These are phyloP conservation scores for Globisporangium cylindrosporum DNA, from an alignment of 352 stramenopile species.

Conservation along the genomic window DNA sequence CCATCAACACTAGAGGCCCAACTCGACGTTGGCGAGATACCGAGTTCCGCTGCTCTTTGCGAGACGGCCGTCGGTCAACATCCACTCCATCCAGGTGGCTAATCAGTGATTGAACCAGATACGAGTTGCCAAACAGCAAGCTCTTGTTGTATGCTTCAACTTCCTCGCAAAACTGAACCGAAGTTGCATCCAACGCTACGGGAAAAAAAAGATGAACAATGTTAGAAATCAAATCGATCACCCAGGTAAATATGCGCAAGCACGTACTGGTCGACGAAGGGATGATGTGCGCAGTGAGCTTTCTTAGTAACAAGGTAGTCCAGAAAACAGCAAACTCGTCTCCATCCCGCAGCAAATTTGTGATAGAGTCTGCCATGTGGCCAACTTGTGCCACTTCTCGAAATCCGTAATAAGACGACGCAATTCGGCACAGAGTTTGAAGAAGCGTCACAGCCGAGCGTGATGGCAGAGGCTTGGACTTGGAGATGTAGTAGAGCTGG, in stretches of 20 bases:
- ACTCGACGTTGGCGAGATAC: conserved; percentile 19
- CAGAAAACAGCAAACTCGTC: conserved; percentile 88
- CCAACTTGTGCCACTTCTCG: conserved; percentile 74
- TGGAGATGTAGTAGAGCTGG: conserved; percentile 77
- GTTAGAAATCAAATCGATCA: neutral
- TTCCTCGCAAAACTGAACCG: conserved; percentile 62
- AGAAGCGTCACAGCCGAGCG: conserved; percentile 69
- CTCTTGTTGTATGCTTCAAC: conserved; percentile 76
- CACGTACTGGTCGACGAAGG: conserved; percentile 45
- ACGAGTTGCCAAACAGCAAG: conserved; percentile 66
- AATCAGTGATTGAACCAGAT: conserved; percentile 65
- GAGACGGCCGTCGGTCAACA: conserved; percentile 24
- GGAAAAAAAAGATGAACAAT: conserved; percentile 7
- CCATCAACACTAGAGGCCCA: conserved; percentile 90
- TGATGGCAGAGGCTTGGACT: conserved; percentile 58
- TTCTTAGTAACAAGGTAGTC: conserved; percentile 68
- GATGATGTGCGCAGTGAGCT: conserved; percentile 50
- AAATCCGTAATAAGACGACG: conserved; percentile 85
- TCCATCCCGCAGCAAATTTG: conserved; percentile 70
- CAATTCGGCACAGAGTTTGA: conserved; percentile 83
- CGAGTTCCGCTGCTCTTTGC: conserved; percentile 17
- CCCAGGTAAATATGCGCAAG: neutral
- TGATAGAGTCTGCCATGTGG: conserved; percentile 78
- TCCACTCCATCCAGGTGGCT: conserved; percentile 57
- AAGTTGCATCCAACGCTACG: conserved; percentile 47